Base-by-base conservation (phyloP, 768 basidiomycete species). In the Clavaria fumosa region DNA sequence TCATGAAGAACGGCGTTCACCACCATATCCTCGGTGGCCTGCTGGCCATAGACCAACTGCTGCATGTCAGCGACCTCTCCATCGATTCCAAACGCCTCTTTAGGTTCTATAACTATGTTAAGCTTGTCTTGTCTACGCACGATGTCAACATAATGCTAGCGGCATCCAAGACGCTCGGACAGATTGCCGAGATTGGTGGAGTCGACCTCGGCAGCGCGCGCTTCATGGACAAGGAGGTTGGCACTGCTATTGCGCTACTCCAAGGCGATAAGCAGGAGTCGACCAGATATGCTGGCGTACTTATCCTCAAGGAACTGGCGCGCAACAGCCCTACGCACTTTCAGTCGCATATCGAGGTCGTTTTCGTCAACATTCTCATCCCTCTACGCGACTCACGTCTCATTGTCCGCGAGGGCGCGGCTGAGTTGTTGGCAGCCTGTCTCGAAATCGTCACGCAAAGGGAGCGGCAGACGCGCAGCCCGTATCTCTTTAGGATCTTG, bases 111-210 rank as follows among this genome's bases (percentile, higher is more conserved):
- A 85, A 86, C 58, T 91, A 95, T 59, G 79, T 95, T 57, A 86
- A 89, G 53, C 75, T 83, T 28, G 70, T 93, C n/a, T 68, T 95
- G 14, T 88, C 88, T 3, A 85, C 85, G 51, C 70, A 77, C 37
- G 93, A 96, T 54, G 73, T 88, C 50, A 81, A 83, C 54, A 76
- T 99, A 52, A 96, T 96, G 90, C 69, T 90, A 23, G 74, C 81
- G 6, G 88, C 89, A 1, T 88, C 90, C n/a, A 84, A 89, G 54
- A 88, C 85, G 0, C 69, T 90, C 20, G 89, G 89, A 0, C 70
- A 76, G 49, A 91, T 93, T 50, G 82, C 82, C 22, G 70, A 78
- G 41, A 77, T 85, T 19, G 84, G 84, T 15, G 85, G 84, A 2
- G 69, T 73, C 0, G 75, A 77, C 18, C 83, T 91, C 49, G 85